Base-by-base conservation (phyloP, 495 filamentous ascomycete species). In the Penicillium chermesinum region DNA sequence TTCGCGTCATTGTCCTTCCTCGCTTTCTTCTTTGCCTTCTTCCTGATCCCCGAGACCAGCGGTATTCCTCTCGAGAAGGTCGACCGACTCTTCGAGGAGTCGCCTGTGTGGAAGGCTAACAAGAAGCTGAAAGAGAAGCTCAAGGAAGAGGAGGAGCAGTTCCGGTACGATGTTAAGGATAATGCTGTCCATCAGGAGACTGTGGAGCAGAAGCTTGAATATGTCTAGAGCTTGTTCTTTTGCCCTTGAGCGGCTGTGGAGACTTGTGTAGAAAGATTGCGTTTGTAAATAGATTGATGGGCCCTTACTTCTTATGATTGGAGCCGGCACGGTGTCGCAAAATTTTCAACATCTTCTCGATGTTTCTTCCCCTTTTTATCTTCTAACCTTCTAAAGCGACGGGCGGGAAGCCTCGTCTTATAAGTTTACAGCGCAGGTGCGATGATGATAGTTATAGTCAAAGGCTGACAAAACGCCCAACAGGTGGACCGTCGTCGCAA, bases 1-100 rank as follows among this genome's bases (percentile, higher is more conserved):
- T 89, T 89, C 53, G 84, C 84, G 1, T 77, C 76, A 2, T 66
- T 88, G 52, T 87, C 87, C 82, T 70, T 86, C 10, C 53, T 79
- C 10, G 83, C 81, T 18, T 76, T 85, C 38, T 44, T 81, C 52
- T 89, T 87, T 55, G 78, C 86, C 25, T 84, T 72, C 70, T 80
- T 85, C 61, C 74, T 75, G 27, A 71, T 87, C 1, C 84, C 83
- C 1, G 85, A 87, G 69, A 88, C 83, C 3, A 81, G 76, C 13
- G 80, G 81, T 27, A 56, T 78, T 25, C 70, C 73, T 40, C 57
- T 79, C 15, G 76, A 79, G 62, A 72, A 65, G 49, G 73, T 77
- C 61, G 74, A 77, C 38, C 56, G 74, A 3, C 61, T 88, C 6
- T 88, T 88, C 54, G 74, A 77, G 58, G 65, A 52, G 42, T 66